phyloP scores from a whole-genome alignment of 2,329 filamentous ascomycete genomes.

The Penicillium hordei region DNA sequence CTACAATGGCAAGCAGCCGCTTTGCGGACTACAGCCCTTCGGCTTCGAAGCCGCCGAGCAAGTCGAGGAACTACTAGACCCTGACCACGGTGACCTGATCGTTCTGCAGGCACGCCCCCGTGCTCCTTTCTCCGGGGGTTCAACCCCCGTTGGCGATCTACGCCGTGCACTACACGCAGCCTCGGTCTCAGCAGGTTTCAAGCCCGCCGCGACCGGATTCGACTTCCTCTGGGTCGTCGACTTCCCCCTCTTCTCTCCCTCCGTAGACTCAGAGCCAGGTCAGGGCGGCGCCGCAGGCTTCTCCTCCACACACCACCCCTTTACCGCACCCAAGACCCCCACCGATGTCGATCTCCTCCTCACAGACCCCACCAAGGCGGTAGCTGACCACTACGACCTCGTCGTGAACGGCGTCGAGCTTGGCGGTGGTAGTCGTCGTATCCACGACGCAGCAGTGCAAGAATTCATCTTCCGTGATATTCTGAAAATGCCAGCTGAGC shows the following conservation, averaged over 20 bases:
- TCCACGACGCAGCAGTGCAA: slow-evolving; percentile 80
- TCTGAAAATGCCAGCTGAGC: slow-evolving; percentile 70
- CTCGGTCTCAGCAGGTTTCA: slow-evolving; percentile 63
- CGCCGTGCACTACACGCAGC: slow-evolving; percentile 68
- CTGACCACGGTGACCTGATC: slow-evolving; percentile 73
- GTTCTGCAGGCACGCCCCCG: slow-evolving; percentile 75
- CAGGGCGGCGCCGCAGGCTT: slow-evolving; percentile 81
- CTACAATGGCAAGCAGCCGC: slow-evolving; percentile 69
- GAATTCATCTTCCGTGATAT: slow-evolving; percentile 82
- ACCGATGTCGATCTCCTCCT: slow-evolving; percentile 73
- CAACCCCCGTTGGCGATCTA: slow-evolving; percentile 69
- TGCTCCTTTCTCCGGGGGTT: slow-evolving; percentile 67
- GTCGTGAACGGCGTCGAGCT: slow-evolving; percentile 95
- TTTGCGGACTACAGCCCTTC: slow-evolving; percentile 73
- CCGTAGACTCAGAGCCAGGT: slow-evolving; percentile 65
- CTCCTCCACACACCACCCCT: slow-evolving; percentile 88
- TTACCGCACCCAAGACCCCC: slow-evolving; percentile 77
- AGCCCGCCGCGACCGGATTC: slow-evolving; percentile 55
- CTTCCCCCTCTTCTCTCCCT: slow-evolving; percentile 88
- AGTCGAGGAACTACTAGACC: slow-evolving; percentile 53
- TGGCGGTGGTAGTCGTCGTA: slow-evolving; percentile 88
- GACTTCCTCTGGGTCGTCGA: slow-evolving; percentile 81
- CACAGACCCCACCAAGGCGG: slow-evolving; percentile 68
- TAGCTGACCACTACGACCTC: slow-evolving; percentile 90
- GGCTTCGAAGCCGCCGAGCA: slow-evolving; percentile 69